These are phyloP conservation scores for Penicillium psychrosexuale DNA, from an alignment of 2,329 filamentous ascomycete genomes.

Conservation along the genomic window DNA sequence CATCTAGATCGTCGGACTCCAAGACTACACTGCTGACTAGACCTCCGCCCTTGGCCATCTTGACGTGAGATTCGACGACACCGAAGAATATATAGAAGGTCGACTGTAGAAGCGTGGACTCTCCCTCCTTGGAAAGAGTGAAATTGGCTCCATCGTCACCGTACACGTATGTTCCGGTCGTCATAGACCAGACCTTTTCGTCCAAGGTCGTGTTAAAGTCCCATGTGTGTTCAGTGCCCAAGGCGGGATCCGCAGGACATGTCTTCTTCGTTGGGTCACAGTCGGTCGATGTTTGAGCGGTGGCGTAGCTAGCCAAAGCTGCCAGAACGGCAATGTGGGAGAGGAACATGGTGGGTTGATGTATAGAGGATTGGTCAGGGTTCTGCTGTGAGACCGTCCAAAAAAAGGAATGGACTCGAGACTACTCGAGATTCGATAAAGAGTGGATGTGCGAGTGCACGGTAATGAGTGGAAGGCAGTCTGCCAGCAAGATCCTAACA, in stretches of 20 bases:
- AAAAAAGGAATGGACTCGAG: constrained; percentile 21
- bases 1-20: constrained; percentile 78
- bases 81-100: constrained; percentile 87
- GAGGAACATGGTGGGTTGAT: constrained; percentile 25
- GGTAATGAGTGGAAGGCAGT: constrained; percentile 17
- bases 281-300: constrained; percentile 69
- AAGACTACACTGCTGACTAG: constrained; percentile 81
- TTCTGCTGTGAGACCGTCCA: constrained; percentile 4
- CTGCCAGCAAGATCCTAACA: constrained; percentile 15
- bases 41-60: constrained; percentile 69
- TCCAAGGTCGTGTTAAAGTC: constrained; percentile 62
- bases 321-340: constrained; percentile 27
- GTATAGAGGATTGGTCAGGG: not conserved
- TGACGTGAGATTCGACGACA: constrained; percentile 72
- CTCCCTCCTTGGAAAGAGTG: constrained; percentile 64
- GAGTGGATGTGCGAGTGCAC: constrained; percentile 34
- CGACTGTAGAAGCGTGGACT: constrained; percentile 75
- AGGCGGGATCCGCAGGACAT: constrained; percentile 69
- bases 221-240: constrained; percentile 61
- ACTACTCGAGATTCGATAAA: constrained; percentile 21
- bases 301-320: constrained; percentile 28
- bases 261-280: constrained; percentile 73
- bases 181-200: constrained; percentile 64
- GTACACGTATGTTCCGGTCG: constrained; percentile 63
- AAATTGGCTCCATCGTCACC: constrained; percentile 65